A percentile compares a stretch with the other conserved stretches of the same genome.
Conservation (phyloP, 306 rosid species). For the Trifolium repens region DNA sequence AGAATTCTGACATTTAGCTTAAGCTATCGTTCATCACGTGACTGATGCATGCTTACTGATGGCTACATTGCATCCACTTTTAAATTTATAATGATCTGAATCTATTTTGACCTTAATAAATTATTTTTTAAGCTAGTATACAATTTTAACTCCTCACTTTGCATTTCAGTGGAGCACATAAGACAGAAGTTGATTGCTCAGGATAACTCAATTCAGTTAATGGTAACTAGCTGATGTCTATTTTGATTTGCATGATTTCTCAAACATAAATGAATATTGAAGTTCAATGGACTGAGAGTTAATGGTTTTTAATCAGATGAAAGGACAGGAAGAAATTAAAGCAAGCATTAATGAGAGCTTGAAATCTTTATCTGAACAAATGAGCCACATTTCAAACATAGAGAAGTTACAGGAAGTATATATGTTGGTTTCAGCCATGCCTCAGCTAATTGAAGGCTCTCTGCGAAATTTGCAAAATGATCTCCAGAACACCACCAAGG, state of each 20-base stretch:
- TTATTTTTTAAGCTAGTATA: constrained; percentile 23
- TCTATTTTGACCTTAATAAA: constrained; percentile 3
- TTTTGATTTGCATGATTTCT: constrained; percentile 36
- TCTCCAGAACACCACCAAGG: constrained; percentile 56
- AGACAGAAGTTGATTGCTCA: constrained; percentile 79
- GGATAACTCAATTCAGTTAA: constrained; percentile 65
- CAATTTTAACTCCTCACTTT: constrained; percentile 33
- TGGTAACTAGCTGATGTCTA: constrained; percentile 59
- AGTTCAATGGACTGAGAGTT: constrained; percentile 39
- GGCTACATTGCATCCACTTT: constrained; percentile 7
- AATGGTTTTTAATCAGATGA: constrained; percentile 61
- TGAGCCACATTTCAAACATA: constrained; percentile 51
- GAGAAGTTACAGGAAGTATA: constrained; percentile 72
- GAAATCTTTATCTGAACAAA: constrained; percentile 66
- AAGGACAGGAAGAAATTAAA: constrained; percentile 79
- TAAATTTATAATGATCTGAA: constrained; percentile 23
- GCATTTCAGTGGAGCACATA: constrained; percentile 66
- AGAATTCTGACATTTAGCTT: not conserved
- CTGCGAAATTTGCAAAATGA: constrained; percentile 59
- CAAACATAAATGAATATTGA: constrained; percentile 35
- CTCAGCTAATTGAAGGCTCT: constrained; percentile 67
- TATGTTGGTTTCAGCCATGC: constrained; percentile 66
- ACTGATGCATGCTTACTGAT: not conserved
- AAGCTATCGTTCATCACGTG: not conserved
- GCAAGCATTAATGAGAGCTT: constrained; percentile 69